Conservation (phyloP, 139 green algal species). For the Pleodorina starrii region DNA sequence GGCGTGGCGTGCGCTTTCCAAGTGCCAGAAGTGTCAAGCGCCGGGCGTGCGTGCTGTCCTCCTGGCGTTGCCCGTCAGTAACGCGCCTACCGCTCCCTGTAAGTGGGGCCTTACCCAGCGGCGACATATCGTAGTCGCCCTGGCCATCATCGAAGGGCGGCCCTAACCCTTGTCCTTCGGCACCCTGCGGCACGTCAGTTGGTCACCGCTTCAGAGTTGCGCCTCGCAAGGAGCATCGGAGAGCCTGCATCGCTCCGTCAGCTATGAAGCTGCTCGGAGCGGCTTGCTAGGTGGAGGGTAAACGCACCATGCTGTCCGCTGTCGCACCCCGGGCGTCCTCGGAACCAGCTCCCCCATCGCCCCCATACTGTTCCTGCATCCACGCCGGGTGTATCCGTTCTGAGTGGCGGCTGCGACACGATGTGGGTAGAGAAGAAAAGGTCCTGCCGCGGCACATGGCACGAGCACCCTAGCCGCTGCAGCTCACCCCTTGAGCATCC, state of each 20-base stretch:
- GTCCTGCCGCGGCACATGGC: conserved; percentile 18
- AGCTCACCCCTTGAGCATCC: conserved; percentile 18
- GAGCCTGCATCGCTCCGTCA: too few species aligned
- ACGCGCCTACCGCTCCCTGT: too few species aligned
- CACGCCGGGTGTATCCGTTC: too few species aligned
- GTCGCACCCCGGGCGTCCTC: neutral
- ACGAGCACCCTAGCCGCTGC: neutral
- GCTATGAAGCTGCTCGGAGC: too few species aligned
- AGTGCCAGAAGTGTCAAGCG: too few species aligned
- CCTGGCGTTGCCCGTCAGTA: too few species aligned
- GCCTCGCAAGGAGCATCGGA: too few species aligned
- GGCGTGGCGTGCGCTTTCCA: too few species aligned
- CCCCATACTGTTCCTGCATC: conserved; percentile 3
- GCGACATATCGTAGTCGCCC: conserved; percentile 15
- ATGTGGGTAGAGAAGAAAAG: neutral
- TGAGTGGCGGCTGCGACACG: neutral
- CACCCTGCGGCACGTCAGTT: neutral
- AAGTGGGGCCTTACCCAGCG: conserved; percentile 9
- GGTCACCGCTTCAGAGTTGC: neutral
- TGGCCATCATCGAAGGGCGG: neutral
- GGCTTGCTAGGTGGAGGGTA: too few species aligned
- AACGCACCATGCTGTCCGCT: conserved; percentile 25
- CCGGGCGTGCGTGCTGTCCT: too few species aligned
- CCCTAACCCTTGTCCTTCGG: conserved; percentile 15
- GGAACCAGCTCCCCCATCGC: neutral